phyloP scores from a whole-genome alignment of 768 basidiomycete genomes.

The Tephrocybe sp. region DNA sequence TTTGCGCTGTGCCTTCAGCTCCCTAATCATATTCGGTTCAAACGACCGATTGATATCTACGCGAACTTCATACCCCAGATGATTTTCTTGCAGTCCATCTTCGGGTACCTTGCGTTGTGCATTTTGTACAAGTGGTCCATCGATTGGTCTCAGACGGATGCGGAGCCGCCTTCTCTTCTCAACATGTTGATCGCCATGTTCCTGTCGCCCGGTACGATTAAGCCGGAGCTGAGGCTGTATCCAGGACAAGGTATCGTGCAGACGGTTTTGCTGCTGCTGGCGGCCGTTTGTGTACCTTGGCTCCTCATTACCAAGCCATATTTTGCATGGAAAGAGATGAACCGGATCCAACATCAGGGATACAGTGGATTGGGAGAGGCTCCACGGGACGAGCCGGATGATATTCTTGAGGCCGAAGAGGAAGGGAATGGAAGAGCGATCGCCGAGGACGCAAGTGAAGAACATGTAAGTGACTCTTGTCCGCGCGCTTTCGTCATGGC shows the following conservation, averaged over 20 bases:
- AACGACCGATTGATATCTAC: constrained; percentile 80
- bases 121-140: constrained; percentile 97
- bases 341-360: constrained; percentile 78
- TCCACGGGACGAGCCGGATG: constrained; percentile 53
- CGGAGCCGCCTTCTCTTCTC: constrained; percentile 81
- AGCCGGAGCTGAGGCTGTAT: constrained; percentile 70
- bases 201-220: constrained; percentile 81
- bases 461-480: constrained; percentile 55
- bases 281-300: constrained; percentile 91
- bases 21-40: constrained; percentile 94
- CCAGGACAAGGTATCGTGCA: constrained; percentile 87
- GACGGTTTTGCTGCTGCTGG: constrained; percentile 70
- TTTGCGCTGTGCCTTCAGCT: constrained; percentile 96
- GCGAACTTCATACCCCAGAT: constrained; percentile 97
- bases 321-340: constrained; percentile 84
- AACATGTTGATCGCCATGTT: constrained; percentile 98
- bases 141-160: constrained; percentile 76
- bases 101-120: constrained; percentile 91
- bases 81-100: constrained; percentile 96
- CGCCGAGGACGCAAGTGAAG: constrained; percentile 69
- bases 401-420: constrained; percentile 71
- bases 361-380: constrained; percentile 71
- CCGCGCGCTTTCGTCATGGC: constrained; percentile 12
- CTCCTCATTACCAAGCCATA: constrained; percentile 93
- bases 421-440: constrained; percentile 76